A percentile compares a stretch with the other conserved stretches of the same genome.
Evolutionary conservation across 805 yeast genomes (phyloP).

Genomic region (Nakazawaea anatomiae): DNA sequence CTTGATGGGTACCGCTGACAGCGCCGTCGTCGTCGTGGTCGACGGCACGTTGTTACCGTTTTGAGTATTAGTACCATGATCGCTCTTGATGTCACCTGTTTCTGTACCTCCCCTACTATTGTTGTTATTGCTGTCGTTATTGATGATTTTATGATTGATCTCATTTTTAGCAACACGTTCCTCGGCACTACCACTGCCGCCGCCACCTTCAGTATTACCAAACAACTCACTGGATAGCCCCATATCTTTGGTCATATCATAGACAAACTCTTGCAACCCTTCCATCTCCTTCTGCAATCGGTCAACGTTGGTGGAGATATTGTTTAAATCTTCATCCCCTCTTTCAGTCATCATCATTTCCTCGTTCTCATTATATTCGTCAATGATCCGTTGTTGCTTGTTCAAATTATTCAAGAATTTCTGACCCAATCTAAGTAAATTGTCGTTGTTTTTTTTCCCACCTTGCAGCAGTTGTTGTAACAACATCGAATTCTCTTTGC

Average conservation of each 20-base stretch:
- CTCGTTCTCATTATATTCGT: constrained; percentile 1
- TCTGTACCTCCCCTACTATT: background rate
- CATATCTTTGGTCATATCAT: constrained; percentile 6
- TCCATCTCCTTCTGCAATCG: constrained; percentile 17
- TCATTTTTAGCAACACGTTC: background rate
- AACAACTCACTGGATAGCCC: constrained; percentile 1
- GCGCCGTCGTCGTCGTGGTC: background rate
- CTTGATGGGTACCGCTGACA: background rate
- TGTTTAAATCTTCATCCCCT: constrained; percentile 15
- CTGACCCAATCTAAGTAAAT: background rate
- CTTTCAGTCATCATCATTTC: constrained; percentile 18
- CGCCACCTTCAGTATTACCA: background rate
- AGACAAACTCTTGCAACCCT: constrained; percentile 14
- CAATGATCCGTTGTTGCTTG: constrained; percentile 1
- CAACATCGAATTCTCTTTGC: background rate
- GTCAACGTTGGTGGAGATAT: constrained; percentile 19
- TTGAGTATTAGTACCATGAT: background rate
- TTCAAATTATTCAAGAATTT: constrained; percentile 2
- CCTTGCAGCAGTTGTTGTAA: background rate
- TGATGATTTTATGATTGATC: background rate
- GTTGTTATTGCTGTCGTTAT: background rate
- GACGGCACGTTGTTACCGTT: background rate
- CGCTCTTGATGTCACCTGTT: background rate
- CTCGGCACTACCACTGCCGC: too few relatives aligned
- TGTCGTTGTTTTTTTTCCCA: background rate